phyloP scores from a whole-genome alignment of 768 basidiomycete genomes.

The Suillus subaureus region DNA sequence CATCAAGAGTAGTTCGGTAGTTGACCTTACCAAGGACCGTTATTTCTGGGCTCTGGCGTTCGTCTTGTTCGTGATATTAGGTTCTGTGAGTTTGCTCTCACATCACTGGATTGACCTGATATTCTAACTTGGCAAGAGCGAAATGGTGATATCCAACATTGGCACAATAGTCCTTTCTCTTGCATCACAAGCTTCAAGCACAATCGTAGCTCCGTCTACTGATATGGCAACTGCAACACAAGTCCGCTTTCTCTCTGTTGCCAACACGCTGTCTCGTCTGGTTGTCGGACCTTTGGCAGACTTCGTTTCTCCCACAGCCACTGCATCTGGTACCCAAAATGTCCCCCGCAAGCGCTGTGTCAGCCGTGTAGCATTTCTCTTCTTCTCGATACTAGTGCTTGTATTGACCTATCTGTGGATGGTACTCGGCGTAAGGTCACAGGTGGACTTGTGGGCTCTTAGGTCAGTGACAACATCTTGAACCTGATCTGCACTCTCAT shows the following conservation, averaged over 20 bases:
- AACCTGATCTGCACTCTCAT: slow-evolving; percentile 6
- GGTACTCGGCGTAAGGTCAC: slow-evolving; percentile 47
- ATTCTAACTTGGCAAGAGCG: slow-evolving; percentile 45
- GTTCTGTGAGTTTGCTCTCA: slow-evolving; percentile 53
- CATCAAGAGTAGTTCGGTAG: slow-evolving; percentile 26
- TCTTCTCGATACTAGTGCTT: slow-evolving; percentile 50
- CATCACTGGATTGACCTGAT: neutral
- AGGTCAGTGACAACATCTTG: slow-evolving; percentile 46
- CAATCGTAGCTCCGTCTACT: slow-evolving; percentile 24
- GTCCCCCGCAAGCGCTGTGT: slow-evolving; percentile 53
- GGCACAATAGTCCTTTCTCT: slow-evolving; percentile 75
- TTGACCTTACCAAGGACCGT: slow-evolving; percentile 52
- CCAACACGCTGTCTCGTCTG: slow-evolving; percentile 74
- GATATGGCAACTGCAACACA: slow-evolving; percentile 55
- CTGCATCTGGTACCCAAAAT: slow-evolving; percentile 35
- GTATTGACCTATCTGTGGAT: slow-evolving; percentile 58
- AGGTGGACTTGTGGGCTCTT: slow-evolving; percentile 64
- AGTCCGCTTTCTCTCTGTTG: slow-evolving; percentile 68
- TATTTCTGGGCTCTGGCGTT: slow-evolving; percentile 68
- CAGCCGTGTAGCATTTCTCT: slow-evolving; percentile 65
- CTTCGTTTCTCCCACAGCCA: slow-evolving; percentile 64
- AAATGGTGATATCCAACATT: slow-evolving; percentile 85
- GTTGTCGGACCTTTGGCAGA: slow-evolving; percentile 72
- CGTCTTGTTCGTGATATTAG: slow-evolving; percentile 57
- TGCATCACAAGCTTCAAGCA: slow-evolving; percentile 32